Percentiles rank a stretch among this genome's conserved stretches.
These are phyloP conservation scores for Pythium utonaiense DNA, from an alignment of 352 stramenopile species.

Conservation along the genomic window DNA sequence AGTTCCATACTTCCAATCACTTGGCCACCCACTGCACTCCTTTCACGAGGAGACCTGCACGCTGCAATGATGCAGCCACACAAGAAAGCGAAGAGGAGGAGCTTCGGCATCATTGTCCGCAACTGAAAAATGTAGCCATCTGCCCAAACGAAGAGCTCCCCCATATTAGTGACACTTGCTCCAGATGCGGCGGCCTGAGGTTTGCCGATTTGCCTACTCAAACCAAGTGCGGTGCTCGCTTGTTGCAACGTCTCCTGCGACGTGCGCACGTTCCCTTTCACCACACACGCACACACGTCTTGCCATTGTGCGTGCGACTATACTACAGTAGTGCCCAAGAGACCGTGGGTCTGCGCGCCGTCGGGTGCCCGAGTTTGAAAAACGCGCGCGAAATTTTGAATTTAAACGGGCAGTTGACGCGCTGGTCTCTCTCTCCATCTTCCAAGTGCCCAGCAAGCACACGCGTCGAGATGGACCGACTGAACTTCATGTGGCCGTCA, in stretches of 20 bases:
- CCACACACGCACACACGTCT: background rate
- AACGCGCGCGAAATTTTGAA: conserved; percentile 3
- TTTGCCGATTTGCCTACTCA: background rate
- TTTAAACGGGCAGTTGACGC: background rate
- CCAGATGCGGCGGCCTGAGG: too few species aligned
- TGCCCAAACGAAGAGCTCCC: conserved; percentile 2
- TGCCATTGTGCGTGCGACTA: background rate
- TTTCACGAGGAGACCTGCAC: too few species aligned
- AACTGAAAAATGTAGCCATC: conserved; percentile 4
- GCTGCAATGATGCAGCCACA: too few species aligned
- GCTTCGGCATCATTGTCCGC: too few species aligned
- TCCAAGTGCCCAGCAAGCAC: background rate
- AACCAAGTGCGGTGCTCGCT: background rate
- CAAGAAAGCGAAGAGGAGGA: too few species aligned
- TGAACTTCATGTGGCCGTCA: background rate
- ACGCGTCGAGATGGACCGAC: background rate
- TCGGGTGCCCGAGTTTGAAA: background rate
- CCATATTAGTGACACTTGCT: conserved; percentile 4
- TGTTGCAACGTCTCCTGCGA: background rate
- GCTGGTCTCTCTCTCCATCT: background rate
- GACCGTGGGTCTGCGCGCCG: background rate
- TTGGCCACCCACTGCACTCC: background rate
- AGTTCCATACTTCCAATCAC: background rate
- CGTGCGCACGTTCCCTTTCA: background rate
- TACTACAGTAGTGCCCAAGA: background rate